Percentiles rank a stretch among this genome's conserved stretches.
Evolutionary conservation across 2,329 filamentous ascomycete genomes (phyloP).

Genomic region (Talaromyces funiculosus): DNA sequence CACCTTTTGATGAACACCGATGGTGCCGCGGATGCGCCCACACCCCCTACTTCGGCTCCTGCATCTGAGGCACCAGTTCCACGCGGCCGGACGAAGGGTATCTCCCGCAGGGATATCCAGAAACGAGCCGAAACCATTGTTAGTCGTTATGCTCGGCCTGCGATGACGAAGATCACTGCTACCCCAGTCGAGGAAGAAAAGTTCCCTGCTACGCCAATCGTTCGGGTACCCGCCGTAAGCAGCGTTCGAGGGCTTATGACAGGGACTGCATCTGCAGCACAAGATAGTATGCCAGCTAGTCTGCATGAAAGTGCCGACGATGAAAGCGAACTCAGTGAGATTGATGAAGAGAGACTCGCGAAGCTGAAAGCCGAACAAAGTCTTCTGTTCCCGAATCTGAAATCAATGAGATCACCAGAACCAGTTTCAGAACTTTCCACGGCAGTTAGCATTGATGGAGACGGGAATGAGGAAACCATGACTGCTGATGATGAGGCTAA

Average conservation of each 20-base stretch:
- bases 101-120: slow-evolving; percentile 55
- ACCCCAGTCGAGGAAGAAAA: slow-evolving; percentile 23
- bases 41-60: slow-evolving; percentile 27
- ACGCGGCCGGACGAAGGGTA: slow-evolving; percentile 49
- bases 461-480: slow-evolving; percentile 17
- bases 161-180: slow-evolving; percentile 21
- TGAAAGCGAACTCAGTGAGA: slow-evolving; percentile 64
- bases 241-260: slow-evolving; percentile 12
- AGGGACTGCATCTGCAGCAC: slow-evolving; percentile 14
- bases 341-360: slow-evolving; percentile 36
- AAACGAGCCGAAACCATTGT: slow-evolving; percentile 55
- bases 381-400: slow-evolving; percentile 23
- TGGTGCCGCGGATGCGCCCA: slow-evolving; percentile 25
- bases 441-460: slow-evolving; percentile 18
- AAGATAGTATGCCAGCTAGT: slow-evolving; percentile 54
- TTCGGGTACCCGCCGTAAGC: slow-evolving; percentile 17
- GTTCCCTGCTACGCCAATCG: slow-evolving; percentile 18
- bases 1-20: slow-evolving; percentile 40
- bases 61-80: slow-evolving; percentile 28
- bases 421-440: slow-evolving; percentile 24
- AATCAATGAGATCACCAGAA: slow-evolving; percentile 20
- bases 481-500: slow-evolving; percentile 16
- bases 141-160: slow-evolving; percentile 31
- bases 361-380: slow-evolving; percentile 23
- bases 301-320: slow-evolving; percentile 62